These are phyloP conservation scores for Xenoacremonium recifei DNA, from an alignment of 2,329 filamentous ascomycete genomes.

Conservation along the genomic window DNA sequence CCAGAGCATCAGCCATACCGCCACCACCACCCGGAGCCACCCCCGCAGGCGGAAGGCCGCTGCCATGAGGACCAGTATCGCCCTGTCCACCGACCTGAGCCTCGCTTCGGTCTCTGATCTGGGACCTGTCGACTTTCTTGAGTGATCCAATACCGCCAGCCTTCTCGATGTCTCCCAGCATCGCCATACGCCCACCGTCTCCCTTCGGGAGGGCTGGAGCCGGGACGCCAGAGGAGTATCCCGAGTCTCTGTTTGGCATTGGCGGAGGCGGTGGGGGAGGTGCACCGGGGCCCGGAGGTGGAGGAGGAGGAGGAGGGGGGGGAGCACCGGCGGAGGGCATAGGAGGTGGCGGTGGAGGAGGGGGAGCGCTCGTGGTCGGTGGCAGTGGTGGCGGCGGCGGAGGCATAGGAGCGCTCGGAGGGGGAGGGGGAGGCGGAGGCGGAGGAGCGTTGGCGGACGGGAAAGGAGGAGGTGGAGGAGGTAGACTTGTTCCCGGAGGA, in stretches of 20 bases:
- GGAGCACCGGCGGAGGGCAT: slow-evolving; percentile 29
- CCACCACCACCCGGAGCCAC: slow-evolving; percentile 53
- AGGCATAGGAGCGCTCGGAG: slow-evolving; percentile 23
- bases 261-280: slow-evolving; percentile 52
- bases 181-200: slow-evolving; percentile 52
- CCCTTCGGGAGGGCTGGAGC: slow-evolving; percentile 40
- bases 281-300: slow-evolving; percentile 24
- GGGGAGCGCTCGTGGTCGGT: slow-evolving; percentile 22
- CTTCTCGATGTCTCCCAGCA: slow-evolving; percentile 71
- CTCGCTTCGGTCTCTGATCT: slow-evolving; percentile 71
- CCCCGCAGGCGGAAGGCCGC: slow-evolving; percentile 50
- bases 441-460: slow-evolving; percentile 25
- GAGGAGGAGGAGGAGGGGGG: slow-evolving; percentile 26
- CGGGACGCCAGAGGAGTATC: slow-evolving; percentile 54
- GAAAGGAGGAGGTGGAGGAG: slow-evolving; percentile 37
- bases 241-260: slow-evolving; percentile 57
- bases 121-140: slow-evolving; percentile 70
- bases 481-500: slow-evolving; percentile 43
- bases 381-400: slow-evolving; percentile 49
- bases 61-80: slow-evolving; percentile 48
- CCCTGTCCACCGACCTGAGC: slow-evolving; percentile 54
- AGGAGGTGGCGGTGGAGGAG: slow-evolving; percentile 37
- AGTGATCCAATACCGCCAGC: slow-evolving; percentile 65
- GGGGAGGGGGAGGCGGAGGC: slow-evolving; percentile 27
- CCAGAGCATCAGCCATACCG: slow-evolving; percentile 79